Evolutionary conservation across 228 moss, liverwort and hornwort species (phyloP).

Genomic region (Sphagnum magellanicum): DNA sequence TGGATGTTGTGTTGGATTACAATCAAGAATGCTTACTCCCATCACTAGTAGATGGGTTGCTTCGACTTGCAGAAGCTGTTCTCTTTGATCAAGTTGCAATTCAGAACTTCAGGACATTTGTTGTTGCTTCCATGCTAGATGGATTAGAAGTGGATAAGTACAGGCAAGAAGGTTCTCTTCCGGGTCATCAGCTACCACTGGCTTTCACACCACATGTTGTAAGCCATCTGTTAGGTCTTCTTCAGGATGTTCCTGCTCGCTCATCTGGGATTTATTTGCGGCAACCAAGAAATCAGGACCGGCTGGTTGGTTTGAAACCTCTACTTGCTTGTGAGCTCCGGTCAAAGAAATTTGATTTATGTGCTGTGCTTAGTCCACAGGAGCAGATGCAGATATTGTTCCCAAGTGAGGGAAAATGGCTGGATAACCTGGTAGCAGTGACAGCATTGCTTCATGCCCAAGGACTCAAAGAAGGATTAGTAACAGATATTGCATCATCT

Average conservation of each 20-base stretch:
- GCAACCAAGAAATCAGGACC: conserved; percentile 30
- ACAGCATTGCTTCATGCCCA: conserved; percentile 92
- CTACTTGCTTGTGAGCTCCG: conserved; percentile 58
- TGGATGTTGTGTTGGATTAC: conserved; percentile 64
- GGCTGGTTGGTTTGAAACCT: conserved; percentile 13
- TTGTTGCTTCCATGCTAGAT: conserved; percentile 74
- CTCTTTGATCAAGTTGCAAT: conserved; percentile 55
- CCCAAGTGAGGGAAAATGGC: conserved; percentile 69
- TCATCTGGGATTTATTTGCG: conserved; percentile 43
- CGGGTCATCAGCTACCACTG: conserved; percentile 71
- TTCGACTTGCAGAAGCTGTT: conserved; percentile 60
- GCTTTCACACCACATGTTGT: conserved; percentile 83
- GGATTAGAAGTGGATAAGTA: conserved; percentile 54
- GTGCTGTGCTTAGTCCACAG: conserved; percentile 50
- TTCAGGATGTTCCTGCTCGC: conserved; percentile 70
- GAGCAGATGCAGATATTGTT: conserved; percentile 86
- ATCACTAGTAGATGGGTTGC: conserved; percentile 70
- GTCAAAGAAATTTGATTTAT: conserved; percentile 51
- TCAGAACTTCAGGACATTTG: conserved; percentile 71
- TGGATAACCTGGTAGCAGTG: conserved; percentile 80
- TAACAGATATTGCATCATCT: conserved; percentile 82
- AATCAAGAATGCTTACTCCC: conserved; percentile 74
- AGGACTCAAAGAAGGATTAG: conserved; percentile 90
- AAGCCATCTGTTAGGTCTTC: conserved; percentile 76
- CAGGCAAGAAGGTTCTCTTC: conserved; percentile 60